These are phyloP conservation scores for Apostasia ramifera DNA, from an alignment of 106 monocot genomes.

Conservation along the genomic window DNA sequence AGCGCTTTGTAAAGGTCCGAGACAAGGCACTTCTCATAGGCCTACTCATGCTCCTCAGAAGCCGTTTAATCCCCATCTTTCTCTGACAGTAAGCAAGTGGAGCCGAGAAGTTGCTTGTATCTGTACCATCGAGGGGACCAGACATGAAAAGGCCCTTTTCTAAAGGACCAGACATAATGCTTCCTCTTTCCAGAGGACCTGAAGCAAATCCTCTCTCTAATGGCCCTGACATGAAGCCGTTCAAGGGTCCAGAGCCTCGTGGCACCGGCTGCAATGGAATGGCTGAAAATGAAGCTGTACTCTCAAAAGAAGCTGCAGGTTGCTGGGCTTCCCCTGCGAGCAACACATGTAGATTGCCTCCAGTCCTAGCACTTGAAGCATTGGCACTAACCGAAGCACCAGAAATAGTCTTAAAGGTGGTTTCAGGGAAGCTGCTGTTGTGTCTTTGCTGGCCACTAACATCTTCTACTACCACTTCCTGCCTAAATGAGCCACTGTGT, in stretches of 20 bases:
- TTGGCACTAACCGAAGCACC: slow-evolving; percentile 99
- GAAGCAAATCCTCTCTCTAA: slow-evolving; percentile 87
- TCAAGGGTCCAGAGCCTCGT: slow-evolving; percentile 81
- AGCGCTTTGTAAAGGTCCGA: slow-evolving; percentile 31
- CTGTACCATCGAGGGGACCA: slow-evolving; percentile 62
- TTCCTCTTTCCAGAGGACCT: slow-evolving; percentile 72
- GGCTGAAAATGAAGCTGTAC: slow-evolving; percentile 88
- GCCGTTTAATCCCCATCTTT: slow-evolving; percentile 35
- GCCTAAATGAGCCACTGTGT: slow-evolving; percentile 72
- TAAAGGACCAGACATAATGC: slow-evolving; percentile 60
- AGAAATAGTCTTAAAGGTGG: slow-evolving; percentile 87
- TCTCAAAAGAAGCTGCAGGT: slow-evolving; percentile 90
- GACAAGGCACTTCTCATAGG: slow-evolving; percentile 67
- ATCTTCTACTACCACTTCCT: slow-evolving; percentile 49
- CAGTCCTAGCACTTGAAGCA: slow-evolving; percentile 69
- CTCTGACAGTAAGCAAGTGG: slow-evolving; percentile 46
- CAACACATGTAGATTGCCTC: slow-evolving; percentile 33
- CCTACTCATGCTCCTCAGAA: slow-evolving; percentile 66
- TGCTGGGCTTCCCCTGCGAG: slow-evolving; percentile 45
- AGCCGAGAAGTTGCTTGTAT: slow-evolving; percentile 79
- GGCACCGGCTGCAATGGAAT: slow-evolving; percentile 91
- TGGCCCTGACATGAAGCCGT: slow-evolving; percentile 93
- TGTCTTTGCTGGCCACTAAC: slow-evolving; percentile 27
- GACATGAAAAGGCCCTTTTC: slow-evolving; percentile 70
- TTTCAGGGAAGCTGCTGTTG: slow-evolving; percentile 46